phyloP scores from a whole-genome alignment of 164 flowering plant species.

The Annona squamosa region DNA sequence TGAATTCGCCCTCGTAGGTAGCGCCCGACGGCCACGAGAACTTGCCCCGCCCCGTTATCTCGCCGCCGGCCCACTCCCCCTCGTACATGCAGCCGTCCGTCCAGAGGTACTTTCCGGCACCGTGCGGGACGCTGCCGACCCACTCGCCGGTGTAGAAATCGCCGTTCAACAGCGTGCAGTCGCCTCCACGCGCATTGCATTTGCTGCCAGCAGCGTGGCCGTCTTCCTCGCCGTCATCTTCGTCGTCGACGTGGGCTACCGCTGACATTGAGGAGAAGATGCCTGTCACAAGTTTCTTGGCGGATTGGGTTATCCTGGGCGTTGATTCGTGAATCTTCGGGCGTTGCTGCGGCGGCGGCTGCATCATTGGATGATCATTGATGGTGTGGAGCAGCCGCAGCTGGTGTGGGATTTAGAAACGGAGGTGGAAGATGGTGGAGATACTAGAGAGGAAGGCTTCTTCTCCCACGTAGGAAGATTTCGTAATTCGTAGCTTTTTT shows the following conservation, averaged over 20 bases:
- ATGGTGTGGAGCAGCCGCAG: not conserved
- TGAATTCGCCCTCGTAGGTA: slow-evolving; percentile 82
- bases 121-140: slow-evolving; percentile 51
- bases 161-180: slow-evolving; percentile 49
- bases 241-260: slow-evolving; percentile 54
- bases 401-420: no score
- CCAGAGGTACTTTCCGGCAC: slow-evolving; percentile 79
- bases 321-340: not conserved
- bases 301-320: not conserved
- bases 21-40: slow-evolving; percentile 96
- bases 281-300: not conserved
- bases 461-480: not conserved
- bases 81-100: slow-evolving; percentile 87
- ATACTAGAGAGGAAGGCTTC: not conserved
- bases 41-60: slow-evolving; percentile 58
- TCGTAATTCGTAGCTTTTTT: no score
- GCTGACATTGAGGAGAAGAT: slow-evolving; percentile 20
- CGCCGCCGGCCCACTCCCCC: slow-evolving; percentile 75
- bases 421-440: no score
- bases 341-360: no score
- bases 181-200: slow-evolving; percentile 24
- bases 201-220: no score
- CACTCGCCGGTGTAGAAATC: slow-evolving; percentile 81
- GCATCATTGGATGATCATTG: not conserved
- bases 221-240: slow-evolving; percentile 23